phyloP scores from a whole-genome alignment of 129 eudicot species.

The Centrapalus pauciflorus region DNA sequence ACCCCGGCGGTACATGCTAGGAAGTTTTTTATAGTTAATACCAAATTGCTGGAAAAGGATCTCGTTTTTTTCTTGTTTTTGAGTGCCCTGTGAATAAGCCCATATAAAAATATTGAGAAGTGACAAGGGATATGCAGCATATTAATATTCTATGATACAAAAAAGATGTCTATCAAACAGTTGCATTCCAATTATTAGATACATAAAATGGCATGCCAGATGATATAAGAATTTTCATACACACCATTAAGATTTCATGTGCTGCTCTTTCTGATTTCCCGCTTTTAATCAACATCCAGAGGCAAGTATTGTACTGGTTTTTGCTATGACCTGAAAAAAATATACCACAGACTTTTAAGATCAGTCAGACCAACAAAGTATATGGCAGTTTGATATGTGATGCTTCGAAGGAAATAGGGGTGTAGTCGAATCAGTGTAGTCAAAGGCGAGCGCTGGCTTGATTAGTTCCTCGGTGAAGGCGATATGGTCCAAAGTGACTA shows the following conservation, averaged over 20 bases:
- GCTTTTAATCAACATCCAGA: conserved; percentile 58
- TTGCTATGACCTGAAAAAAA: conserved; percentile 53
- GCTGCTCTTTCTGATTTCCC: conserved; percentile 71
- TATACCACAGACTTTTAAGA: conserved; percentile 2
- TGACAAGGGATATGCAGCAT: not conserved
- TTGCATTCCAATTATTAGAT: no score
- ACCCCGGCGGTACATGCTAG: conserved; percentile 71
- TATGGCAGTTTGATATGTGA: not conserved
- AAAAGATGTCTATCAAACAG: no score
- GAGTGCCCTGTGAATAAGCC: conserved; percentile 62
- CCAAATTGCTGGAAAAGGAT: conserved; percentile 46
- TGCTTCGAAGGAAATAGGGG: not conserved
- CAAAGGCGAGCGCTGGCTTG: no score
- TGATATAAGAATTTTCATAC: not conserved
- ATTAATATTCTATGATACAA: no score
- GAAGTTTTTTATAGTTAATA: conserved; percentile 59
- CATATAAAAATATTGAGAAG: not conserved
- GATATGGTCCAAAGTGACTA: no score
- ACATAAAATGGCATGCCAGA: no score
- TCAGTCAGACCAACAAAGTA: not conserved
- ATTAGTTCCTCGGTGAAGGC: no score
- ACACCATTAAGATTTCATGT: conserved; percentile 56
- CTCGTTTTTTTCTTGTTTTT: conserved; percentile 68
- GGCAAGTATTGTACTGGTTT: conserved; percentile 67
- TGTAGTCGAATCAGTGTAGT: no score